Conservation (phyloP, 1,139 yeast species). For the Yarrowia galli region DNA sequence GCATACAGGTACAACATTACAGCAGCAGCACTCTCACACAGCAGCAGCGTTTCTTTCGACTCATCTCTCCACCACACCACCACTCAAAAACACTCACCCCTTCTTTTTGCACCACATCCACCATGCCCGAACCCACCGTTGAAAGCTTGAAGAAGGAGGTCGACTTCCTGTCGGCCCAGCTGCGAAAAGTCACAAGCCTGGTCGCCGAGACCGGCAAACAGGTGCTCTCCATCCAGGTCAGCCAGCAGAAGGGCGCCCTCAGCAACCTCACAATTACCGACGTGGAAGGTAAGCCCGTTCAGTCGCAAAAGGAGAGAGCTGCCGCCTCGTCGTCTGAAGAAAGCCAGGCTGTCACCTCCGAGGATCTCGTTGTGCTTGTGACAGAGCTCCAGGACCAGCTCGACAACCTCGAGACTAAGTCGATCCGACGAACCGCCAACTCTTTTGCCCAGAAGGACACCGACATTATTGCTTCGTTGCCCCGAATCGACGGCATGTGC, state of each 20-base stretch:
- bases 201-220: conserved; percentile 78
- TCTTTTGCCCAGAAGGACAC: conserved; percentile 50
- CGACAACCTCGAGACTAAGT: conserved; percentile 57
- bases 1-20: background rate
- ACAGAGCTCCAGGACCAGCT: conserved; percentile 90
- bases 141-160: conserved; percentile 41
- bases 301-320: conserved; percentile 12
- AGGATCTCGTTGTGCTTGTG: conserved; percentile 82
- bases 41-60: background rate
- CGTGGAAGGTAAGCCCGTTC: conserved; percentile 22
- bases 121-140: conserved; percentile 41
- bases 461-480: conserved; percentile 61
- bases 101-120: background rate
- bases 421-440: conserved; percentile 50
- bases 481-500: conserved; percentile 77
- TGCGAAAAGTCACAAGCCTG: conserved; percentile 48
- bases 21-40: too few species aligned
- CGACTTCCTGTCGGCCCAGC: conserved; percentile 46
- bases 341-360: conserved; percentile 63
- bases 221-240: conserved; percentile 70
- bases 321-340: conserved; percentile 6
- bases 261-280: conserved; percentile 45
- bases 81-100: background rate
- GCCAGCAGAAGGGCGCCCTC: conserved; percentile 51
- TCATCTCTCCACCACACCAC: background rate